Evolutionary conservation across 192 early-diverging fungal genomes (phyloP).

Genomic region (Spizellomyces sp.): DNA sequence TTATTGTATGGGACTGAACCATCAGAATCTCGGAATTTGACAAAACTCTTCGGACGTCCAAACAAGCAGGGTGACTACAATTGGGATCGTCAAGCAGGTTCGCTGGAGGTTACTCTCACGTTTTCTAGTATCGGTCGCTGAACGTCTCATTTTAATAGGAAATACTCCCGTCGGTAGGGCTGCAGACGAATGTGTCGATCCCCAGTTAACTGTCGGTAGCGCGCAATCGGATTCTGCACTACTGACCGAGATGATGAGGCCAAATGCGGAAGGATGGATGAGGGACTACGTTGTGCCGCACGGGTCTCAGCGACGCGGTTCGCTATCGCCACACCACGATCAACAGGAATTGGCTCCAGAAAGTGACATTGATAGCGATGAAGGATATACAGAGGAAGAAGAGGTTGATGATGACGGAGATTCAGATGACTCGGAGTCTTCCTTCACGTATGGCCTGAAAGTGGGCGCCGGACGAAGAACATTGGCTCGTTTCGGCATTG

Average conservation of each 20-base stretch:
- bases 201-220: constrained; percentile 5
- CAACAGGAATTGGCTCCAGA: too few species aligned
- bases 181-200: too few species aligned
- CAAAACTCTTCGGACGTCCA: constrained; percentile 25
- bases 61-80: neutral
- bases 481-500: constrained; percentile 19
- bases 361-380: constrained; percentile 1
- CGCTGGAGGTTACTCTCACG: too few species aligned
- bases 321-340: too few species aligned
- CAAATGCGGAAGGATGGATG: neutral
- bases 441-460: constrained; percentile 25
- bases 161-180: too few species aligned
- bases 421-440: constrained; percentile 21
- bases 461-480: constrained; percentile 24
- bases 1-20: constrained; percentile 57
- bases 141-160: too few species aligned
- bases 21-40: constrained; percentile 35
- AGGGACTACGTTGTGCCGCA: too few species aligned
- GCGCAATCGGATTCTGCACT: constrained; percentile 21
- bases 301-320: too few species aligned
- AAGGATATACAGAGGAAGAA: constrained; percentile 15
- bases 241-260: constrained; percentile 5
- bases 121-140: too few species aligned
- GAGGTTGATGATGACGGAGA: neutral
- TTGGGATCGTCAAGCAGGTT: too few species aligned